Percentiles rank a stretch among this genome's conserved stretches.
These are phyloP conservation scores for Paulownia fortunei DNA, from an alignment of 257 asterid genomes.

Conservation along the genomic window DNA sequence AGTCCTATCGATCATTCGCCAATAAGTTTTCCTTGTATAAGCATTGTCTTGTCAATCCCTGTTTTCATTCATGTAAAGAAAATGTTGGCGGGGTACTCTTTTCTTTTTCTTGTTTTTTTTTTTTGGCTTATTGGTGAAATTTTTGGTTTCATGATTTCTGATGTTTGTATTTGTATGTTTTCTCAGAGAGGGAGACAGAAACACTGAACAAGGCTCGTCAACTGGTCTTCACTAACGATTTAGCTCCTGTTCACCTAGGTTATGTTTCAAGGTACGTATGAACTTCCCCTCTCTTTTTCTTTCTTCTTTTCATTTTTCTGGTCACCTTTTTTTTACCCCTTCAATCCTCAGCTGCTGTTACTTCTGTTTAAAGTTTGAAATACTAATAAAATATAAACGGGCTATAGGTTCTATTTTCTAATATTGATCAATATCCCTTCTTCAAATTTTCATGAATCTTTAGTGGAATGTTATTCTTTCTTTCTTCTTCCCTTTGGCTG, in stretches of 20 bases:
- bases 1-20: not conserved
- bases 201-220: constrained; percentile 94
- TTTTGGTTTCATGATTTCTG: constrained; percentile 22
- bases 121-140: not conserved
- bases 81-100: not conserved
- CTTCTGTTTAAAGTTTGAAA: too few relatives aligned
- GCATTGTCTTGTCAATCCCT: constrained; percentile 48
- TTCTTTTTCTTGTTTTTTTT: not conserved
- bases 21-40: constrained; percentile 22
- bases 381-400: too few relatives aligned
- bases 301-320: not conserved
- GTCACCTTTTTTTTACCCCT: too few relatives aligned
- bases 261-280: constrained; percentile 48
- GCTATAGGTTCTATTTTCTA: too few relatives aligned
- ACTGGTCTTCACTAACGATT: constrained; percentile 80
- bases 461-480: not conserved
- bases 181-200: constrained; percentile 94
- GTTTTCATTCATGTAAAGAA: constrained; percentile 33
- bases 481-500: not conserved
- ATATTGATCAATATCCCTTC: not conserved
- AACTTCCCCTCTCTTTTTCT: not conserved
- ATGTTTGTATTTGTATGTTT: not conserved
- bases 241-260: constrained; percentile 69
- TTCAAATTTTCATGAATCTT: not conserved
- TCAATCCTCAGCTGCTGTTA: too few relatives aligned